Base-by-base conservation (phyloP, 2,329 filamentous ascomycete genomes). In the Xylaria sp. region DNA sequence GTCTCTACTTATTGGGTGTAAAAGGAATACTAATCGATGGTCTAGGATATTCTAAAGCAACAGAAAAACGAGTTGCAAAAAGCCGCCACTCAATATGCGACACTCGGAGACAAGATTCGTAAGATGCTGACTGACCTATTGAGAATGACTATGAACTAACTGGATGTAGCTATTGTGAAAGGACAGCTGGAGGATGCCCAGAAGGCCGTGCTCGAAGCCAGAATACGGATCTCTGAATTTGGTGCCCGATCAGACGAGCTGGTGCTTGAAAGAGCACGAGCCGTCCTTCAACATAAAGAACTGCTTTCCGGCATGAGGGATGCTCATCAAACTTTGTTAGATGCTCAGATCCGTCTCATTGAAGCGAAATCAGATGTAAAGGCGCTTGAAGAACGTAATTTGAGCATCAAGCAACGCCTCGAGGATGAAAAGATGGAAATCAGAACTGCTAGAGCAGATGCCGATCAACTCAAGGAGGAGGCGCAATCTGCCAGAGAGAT, bases 311-410 rank as follows among this genome's bases (percentile, higher is more conserved):
- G 79, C 22, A 85, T 97, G 50, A 86, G 87, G 15, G 78, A 82
- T 55, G 84, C 88, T 5, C 88, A 92, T 59, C 84, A 90, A 51
- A 85, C 86, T 15, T 80, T 93, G 11, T 79, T 94, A 17, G 89
- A 94, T 73, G 88, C 87, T 1, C 86, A 92, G 71, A 84, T 97
- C 50, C 84, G 89, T 67, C 81, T 87, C 0, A 86, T 96, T 33
- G 96, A 99, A 81, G 94, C 93, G 1, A 78, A 84, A n/a, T 97
- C 94, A 0, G 96, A 99, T 73, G 79, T 91, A 2, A 84, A 88
- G 50, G 86, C 87, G 5, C 82, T 97, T n/a, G 86, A 87, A 72
- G 81, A 82, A 17, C 89, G 89, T 65, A 93, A 93, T 72, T 73
- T 78, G 9, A 83, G 87, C 54, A 87, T 93, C 65, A 83, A 85